A percentile compares a stretch with the other conserved stretches of the same genome.
These are phyloP conservation scores for Globisporangium takayamanum DNA, from an alignment of 352 stramenopile species.

Conservation along the genomic window DNA sequence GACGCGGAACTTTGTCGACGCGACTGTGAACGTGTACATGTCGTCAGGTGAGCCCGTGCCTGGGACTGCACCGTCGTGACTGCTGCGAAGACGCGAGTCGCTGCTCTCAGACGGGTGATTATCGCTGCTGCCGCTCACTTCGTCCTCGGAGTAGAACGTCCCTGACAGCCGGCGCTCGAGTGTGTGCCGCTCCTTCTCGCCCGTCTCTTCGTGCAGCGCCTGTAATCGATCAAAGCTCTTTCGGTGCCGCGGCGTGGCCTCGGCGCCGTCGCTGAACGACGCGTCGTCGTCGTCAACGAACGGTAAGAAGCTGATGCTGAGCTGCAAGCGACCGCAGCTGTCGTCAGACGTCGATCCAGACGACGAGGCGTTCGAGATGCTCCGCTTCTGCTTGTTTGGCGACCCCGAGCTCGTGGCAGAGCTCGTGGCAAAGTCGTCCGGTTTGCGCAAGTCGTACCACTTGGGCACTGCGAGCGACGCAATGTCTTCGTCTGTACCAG, in stretches of 20 bases:
- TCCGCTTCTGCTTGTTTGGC: slow-evolving; percentile 10
- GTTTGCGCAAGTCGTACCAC: slow-evolving; percentile 66
- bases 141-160: slow-evolving; percentile 10
- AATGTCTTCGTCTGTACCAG: slow-evolving; percentile 61
- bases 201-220: slow-evolving; percentile 67
- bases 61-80: not conserved
- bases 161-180: slow-evolving; percentile 7
- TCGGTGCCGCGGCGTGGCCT: slow-evolving; percentile 42
- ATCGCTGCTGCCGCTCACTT: not conserved
- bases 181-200: slow-evolving; percentile 34
- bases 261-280: slow-evolving; percentile 27
- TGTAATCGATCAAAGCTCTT: slow-evolving; percentile 76
- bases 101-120: not conserved
- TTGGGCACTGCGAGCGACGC: slow-evolving; percentile 61
- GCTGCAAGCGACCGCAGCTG: slow-evolving; percentile 55
- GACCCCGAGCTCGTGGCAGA: slow-evolving; percentile 6
- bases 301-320: slow-evolving; percentile 73
- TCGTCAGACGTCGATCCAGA: slow-evolving; percentile 8
- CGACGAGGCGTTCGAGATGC: too few species aligned
- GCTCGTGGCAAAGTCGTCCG: slow-evolving; percentile 37
- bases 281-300: slow-evolving; percentile 46
- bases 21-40: slow-evolving; percentile 83
- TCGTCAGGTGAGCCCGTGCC: slow-evolving; percentile 26
- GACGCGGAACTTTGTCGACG: slow-evolving; percentile 79
- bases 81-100: not conserved